Base-by-base conservation (phyloP, 2,329 filamentous ascomycete species). In the Sporothrix phasma region DNA sequence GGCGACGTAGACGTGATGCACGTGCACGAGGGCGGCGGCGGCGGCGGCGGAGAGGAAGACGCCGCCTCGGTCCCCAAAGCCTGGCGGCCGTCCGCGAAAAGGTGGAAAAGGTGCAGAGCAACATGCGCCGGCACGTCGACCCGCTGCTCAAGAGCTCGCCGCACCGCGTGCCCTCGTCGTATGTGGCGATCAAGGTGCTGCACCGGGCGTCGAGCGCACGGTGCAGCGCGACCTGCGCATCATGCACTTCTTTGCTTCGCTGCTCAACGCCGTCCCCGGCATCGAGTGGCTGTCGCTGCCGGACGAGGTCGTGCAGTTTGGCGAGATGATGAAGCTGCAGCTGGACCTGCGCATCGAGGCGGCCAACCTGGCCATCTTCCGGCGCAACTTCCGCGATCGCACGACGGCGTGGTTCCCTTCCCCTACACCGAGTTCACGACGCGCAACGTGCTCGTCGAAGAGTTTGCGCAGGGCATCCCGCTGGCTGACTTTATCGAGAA, bases 291-390 rank as follows among this genome's bases (percentile, higher is more conserved):
- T 99, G 5, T 97, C 93, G 0, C 84, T 99, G 8, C 94, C 94
- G 0, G 93, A 97, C 69, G 94, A 99, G 74, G 94, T 97, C 3
- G 77, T 81, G 15, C 92, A 97, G 71, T 99, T 99, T 72, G 93
- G 92, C 26, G 89, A 95, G 73, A 99, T 99, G 94, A 99, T 99
- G 94, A 88, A 88, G 71, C 79, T 97, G n/a, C 94, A 99, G 73
- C 81, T 99, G 2, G 94, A 99, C 75, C 81, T 99, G 41, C 88
- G 94, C 61, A 97, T 97, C 66, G 94, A 99, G 75, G 88, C 92
- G 1, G 88, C 92, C 43, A 99, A 99, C 71, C 79, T 99, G 3
- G 86, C 87, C 24, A 85, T 88, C 15, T 97, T 99, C 79, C 87
- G 94, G 61, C 87, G 88, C 70, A 90, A 97, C 73, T 99, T 99